phyloP scores from a whole-genome alignment of 2,329 filamentous ascomycete species.

The Dissoconium aciculare region DNA sequence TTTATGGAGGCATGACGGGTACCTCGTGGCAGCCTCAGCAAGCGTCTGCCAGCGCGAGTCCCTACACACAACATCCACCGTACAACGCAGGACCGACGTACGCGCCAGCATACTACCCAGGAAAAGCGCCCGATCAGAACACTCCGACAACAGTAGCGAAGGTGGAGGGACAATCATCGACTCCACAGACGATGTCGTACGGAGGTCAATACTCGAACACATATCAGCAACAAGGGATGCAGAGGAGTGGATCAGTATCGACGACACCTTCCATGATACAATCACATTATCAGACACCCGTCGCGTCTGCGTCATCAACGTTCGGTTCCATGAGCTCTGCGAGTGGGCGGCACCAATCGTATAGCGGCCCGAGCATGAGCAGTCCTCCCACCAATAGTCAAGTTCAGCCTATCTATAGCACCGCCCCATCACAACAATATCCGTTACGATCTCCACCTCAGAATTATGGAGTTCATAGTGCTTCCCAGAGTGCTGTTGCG shows the following conservation, averaged over 20 bases:
- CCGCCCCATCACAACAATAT: slow-evolving; percentile 15
- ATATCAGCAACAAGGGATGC: slow-evolving; percentile 17
- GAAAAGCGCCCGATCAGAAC: slow-evolving; percentile 13
- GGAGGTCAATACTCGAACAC: slow-evolving; percentile 16
- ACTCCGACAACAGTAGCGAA: slow-evolving; percentile 14
- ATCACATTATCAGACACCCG: slow-evolving; percentile 16
- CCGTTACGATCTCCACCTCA: slow-evolving; percentile 20
- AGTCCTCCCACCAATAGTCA: slow-evolving; percentile 18
- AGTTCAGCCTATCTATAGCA: slow-evolving; percentile 15
- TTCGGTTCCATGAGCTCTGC: slow-evolving; percentile 15
- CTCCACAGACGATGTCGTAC: slow-evolving; percentile 16
- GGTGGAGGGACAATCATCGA: slow-evolving; percentile 13
- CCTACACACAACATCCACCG: slow-evolving; percentile 14
- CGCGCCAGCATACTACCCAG: slow-evolving; percentile 15
- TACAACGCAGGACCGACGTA: slow-evolving; percentile 8
- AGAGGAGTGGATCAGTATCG: slow-evolving; percentile 15
- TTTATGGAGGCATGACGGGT: slow-evolving; percentile 18
- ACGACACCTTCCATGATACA: slow-evolving; percentile 16
- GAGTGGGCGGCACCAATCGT: slow-evolving; percentile 14
- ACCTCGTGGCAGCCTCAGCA: slow-evolving; percentile 17
- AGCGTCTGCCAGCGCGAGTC: slow-evolving; percentile 11
- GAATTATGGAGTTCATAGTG: slow-evolving; percentile 18
- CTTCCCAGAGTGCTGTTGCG: slow-evolving; percentile 15
- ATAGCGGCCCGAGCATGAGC: slow-evolving; percentile 12
- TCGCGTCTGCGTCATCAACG: slow-evolving; percentile 13